Evolutionary conservation across 306 rosid genomes (phyloP), one percentile per base, ranked within the genome.

Genomic region (Albizia julibrissin): DNA sequence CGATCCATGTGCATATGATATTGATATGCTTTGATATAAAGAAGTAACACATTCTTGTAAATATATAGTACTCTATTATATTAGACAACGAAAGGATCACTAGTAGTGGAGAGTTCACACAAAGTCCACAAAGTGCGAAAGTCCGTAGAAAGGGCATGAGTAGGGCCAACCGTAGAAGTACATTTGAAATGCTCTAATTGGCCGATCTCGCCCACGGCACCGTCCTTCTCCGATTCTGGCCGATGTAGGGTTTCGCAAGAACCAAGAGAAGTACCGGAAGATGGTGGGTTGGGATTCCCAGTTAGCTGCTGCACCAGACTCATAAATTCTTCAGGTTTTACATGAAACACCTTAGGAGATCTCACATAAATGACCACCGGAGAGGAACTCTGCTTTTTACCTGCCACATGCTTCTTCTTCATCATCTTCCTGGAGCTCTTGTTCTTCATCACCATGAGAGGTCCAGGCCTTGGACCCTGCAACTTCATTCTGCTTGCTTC

Each of bases 391-490:
- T 58, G 65, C 33, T 70, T 64, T 14, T 27, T 14, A 18, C n/a
- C 42, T 10, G 6, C 16, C 18, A 12, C 21, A 16, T 39, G 37
- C 42, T 46, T 24, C 61, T 73, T 31, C 62, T 47, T 72, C 64
- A 16, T 50, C 64, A 29, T 73, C 77, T 72, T 46, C 6, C 14
- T 72, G 39, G 76, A 71, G 62, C 37, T 72, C 22, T 10, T 21
- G 43, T 15, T 49, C 21, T 15, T 49, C 21, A 50, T 49, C 21
- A 50, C 77, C 77, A 8, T 31, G 11, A 73, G 77, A 73, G 77
- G 19, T 52, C 87, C 59, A 40, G 92, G 89, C 75, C 82, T 78
- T 10, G 85, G 75, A 79, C 87, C 92, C 58, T 83, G 82, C 79
- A 81, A 29, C 56, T 50, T 43, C 58, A 42, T 58, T 40, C 64